phyloP scores from a whole-genome alignment of 2,329 filamentous ascomycete genomes.

The Cladosporium sphaerospermum region DNA sequence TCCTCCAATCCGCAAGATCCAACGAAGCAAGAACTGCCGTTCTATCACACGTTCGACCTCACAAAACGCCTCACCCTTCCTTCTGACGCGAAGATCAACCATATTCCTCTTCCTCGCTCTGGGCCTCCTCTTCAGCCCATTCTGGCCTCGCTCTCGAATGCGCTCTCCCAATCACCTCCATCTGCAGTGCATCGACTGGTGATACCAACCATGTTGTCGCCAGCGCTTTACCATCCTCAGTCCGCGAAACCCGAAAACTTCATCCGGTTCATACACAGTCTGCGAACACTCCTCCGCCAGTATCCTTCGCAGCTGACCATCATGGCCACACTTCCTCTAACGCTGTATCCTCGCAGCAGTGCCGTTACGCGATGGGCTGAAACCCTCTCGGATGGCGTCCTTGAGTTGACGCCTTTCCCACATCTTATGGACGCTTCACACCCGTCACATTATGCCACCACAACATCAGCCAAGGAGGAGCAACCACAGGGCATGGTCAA shows the following conservation, averaged over 20 bases:
- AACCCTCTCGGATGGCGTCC: conserved; percentile 72
- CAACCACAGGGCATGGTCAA: conserved; percentile 79
- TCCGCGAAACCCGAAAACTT: conserved; percentile 65
- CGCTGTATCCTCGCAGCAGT: conserved; percentile 68
- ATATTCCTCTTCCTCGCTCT: conserved; percentile 58
- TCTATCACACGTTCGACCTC: conserved; percentile 49
- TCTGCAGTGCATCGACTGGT: conserved; percentile 70
- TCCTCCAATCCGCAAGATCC: conserved; percentile 8
- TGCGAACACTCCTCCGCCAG: conserved; percentile 68
- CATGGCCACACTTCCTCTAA: conserved; percentile 70
- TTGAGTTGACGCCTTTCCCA: conserved; percentile 74
- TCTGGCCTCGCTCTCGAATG: conserved; percentile 51
- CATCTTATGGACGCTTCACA: conserved; percentile 50
- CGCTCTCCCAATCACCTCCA: conserved; percentile 52
- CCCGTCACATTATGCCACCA: conserved; percentile 5
- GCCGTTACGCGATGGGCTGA: conserved; percentile 84
- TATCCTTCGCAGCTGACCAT: conserved; percentile 61
- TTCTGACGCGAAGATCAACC: conserved; percentile 36
- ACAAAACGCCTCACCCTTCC: conserved; percentile 44
- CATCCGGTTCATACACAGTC: conserved; percentile 71
- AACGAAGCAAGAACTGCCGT: conserved; percentile 26
- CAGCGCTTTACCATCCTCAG: conserved; percentile 70
- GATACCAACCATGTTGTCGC: conserved; percentile 78
- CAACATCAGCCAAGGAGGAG: conserved; percentile 53
- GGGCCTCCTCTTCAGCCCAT: conserved; percentile 60